Conservation (phyloP, 495 filamentous ascomycete species). For the Podospora pseudoanserina region DNA sequence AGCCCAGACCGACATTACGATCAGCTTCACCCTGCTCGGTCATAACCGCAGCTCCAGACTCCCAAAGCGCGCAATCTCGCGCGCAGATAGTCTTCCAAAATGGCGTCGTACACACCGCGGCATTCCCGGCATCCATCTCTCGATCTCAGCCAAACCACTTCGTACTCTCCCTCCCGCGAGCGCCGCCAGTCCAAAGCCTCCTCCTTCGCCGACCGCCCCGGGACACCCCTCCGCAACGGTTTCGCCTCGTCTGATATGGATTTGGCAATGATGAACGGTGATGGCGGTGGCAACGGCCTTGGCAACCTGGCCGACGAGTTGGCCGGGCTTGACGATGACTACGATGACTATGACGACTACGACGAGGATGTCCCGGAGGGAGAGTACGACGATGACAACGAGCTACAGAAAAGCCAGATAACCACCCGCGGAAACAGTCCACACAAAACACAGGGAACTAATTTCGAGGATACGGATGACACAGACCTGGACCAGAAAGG, state of each 20-base stretch:
- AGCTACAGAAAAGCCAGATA: neutral
- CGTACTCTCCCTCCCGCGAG: slow-evolving; percentile 36
- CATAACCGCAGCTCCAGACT: neutral
- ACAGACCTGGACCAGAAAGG: slow-evolving; percentile 5
- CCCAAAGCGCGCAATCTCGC: neutral
- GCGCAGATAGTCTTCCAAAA: slow-evolving; percentile 8
- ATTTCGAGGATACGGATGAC: slow-evolving; percentile 21
- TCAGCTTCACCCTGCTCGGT: neutral
- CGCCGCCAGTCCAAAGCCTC: slow-evolving; percentile 52
- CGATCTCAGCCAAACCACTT: slow-evolving; percentile 52
- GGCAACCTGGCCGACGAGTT: slow-evolving; percentile 83
- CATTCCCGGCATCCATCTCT: slow-evolving; percentile 66
- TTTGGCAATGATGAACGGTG: slow-evolving; percentile 45
- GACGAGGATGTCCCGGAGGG: slow-evolving; percentile 46
- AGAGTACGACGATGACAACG: slow-evolving; percentile 48
- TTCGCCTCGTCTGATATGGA: slow-evolving; percentile 47
- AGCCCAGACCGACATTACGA: neutral
- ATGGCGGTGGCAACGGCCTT: slow-evolving; percentile 54
- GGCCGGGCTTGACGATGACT: slow-evolving; percentile 55
- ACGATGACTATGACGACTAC: slow-evolving; percentile 60
- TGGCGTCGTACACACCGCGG: slow-evolving; percentile 56
- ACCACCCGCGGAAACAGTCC: neutral
- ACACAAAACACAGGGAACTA: slow-evolving; percentile 35
- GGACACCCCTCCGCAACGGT: slow-evolving; percentile 53
- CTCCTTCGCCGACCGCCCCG: slow-evolving; percentile 59